Conservation (phyloP, 1,139 yeast genomes). For the Hansenula sp. region DNA sequence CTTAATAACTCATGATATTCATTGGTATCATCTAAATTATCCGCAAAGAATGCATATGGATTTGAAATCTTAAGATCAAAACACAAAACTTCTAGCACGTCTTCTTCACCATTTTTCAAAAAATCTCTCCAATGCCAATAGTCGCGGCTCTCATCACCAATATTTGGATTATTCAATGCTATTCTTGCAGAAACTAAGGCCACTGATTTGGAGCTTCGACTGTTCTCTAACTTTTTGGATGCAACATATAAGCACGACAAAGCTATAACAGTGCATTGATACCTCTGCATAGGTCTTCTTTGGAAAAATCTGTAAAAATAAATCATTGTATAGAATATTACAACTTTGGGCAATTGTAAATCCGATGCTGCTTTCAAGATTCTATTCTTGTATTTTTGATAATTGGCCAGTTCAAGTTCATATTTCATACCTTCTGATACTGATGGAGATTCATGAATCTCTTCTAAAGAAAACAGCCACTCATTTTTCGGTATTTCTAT, state of each 20-base stretch:
- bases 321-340: slow-evolving; percentile 11
- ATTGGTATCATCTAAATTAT: neutral
- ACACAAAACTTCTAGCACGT: slow-evolving; percentile 18
- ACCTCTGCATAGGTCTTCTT: slow-evolving; percentile 6
- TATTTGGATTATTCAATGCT: neutral
- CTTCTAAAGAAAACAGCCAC: too few relatives aligned
- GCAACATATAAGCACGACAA: slow-evolving; percentile 14
- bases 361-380: neutral
- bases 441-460: too few relatives aligned
- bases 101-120: slow-evolving; percentile 11
- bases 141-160: neutral
- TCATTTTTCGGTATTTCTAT: too few relatives aligned
- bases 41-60: slow-evolving; percentile 10
- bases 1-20: neutral
- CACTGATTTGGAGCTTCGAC: slow-evolving; percentile 8
- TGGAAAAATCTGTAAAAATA: slow-evolving; percentile 18
- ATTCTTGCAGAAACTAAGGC: slow-evolving; percentile 1
- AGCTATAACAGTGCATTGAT: neutral
- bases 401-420: slow-evolving; percentile 1
- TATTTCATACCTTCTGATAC: too few relatives aligned
- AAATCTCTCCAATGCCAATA: slow-evolving; percentile 14
- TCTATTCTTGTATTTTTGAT: neutral
- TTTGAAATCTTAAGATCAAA: slow-evolving; percentile 16
- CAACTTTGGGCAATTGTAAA: neutral
- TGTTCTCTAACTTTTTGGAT: slow-evolving; percentile 15